Evolutionary conservation across 768 basidiomycete genomes (phyloP), one percentile per base, ranked within the genome.

Genomic region (Dentipellis sp.): DNA sequence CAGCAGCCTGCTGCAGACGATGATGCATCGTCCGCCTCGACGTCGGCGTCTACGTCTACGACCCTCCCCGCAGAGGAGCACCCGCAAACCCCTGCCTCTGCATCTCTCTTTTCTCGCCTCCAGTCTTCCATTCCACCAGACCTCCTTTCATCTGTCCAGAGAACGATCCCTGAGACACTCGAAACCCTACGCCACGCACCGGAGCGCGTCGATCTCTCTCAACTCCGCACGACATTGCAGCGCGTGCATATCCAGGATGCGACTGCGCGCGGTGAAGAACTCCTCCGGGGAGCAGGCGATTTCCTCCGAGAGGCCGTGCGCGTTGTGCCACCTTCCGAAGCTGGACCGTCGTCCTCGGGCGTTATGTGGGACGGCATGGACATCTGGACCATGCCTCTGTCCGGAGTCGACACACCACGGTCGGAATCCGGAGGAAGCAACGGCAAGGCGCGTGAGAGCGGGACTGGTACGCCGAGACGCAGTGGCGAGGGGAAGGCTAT

Each of bases 311-410:
- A 97, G 51, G 92, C 91, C 10, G 91, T 97, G 63, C 94, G 94
- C 68, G 87, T 97, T 52, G 76, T 97, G 12, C 94, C 94, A 0
- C 94, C 94, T 1, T 84, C 88, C 38, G 78, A 78, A 46, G 71
- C 65, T 0, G 67, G 48, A 14, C 16, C 40, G 4, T 14, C 40
- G 14, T 62, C 7, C 35, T 66, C 69, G 2, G 80, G 78, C 3
- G 65, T 84, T 23, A 61, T 81, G 45, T 94, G 91, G 91, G 93
- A 94, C 67, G 93, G 91, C 1, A 72, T 83, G 35, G 91, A 94
- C 68, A 79, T 93, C 66, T 94, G 91, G 86, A 83, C 85, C 74
- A 65, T 93, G 56, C 90, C 80, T 4, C 51, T 63, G 35, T 38
- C 50, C 14, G 52, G 52, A 9, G 17, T 19, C 10, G 21, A 42